phyloP scores from a whole-genome alignment of 2,329 filamentous ascomycete species.

The Fusarium longipes region DNA sequence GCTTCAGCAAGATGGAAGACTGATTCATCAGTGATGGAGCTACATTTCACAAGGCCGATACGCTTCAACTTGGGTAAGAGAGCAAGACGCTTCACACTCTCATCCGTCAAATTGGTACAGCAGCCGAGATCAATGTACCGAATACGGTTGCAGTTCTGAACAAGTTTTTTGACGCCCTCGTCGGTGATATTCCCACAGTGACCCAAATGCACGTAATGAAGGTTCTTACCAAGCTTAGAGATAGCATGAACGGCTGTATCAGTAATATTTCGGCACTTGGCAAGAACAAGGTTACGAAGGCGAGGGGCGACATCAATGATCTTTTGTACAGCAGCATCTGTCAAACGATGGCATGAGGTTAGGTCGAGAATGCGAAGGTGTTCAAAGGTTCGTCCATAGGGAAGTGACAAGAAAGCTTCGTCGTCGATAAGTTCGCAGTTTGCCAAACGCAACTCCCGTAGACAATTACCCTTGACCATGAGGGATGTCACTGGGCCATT shows the following conservation, averaged over 20 bases:
- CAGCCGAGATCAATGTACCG: constrained; percentile 98
- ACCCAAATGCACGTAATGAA: constrained; percentile 95
- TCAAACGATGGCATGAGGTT: constrained; percentile 85
- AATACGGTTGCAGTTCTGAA: constrained; percentile 89
- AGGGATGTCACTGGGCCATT: constrained; percentile 86
- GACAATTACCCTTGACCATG: constrained; percentile 78
- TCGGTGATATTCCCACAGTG: constrained; percentile 95
- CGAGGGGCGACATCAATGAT: constrained; percentile 89
- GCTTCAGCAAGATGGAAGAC: constrained; percentile 85
- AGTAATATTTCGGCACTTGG: constrained; percentile 93
- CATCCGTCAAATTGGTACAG: constrained; percentile 87
- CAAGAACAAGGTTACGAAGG: constrained; percentile 90
- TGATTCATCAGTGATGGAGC: constrained; percentile 87
- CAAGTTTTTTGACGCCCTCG: constrained; percentile 83
- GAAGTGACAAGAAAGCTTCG: constrained; percentile 84
- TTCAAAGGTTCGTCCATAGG: constrained; percentile 77
- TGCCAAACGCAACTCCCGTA: constrained; percentile 90
- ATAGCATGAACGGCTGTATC: constrained; percentile 90
- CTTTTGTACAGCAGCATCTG: constrained; percentile 86
- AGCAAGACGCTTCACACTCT: constrained; percentile 85
- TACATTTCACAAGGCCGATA: constrained; percentile 95
- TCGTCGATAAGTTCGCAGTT: constrained; percentile 89
- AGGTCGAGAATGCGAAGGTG: constrained; percentile 93
- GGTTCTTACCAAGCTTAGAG: constrained; percentile 88
- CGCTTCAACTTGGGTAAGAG: constrained; percentile 91